Conservation (phyloP, 2,329 filamentous ascomycete genomes). For the Hypoxylon sp. region DNA sequence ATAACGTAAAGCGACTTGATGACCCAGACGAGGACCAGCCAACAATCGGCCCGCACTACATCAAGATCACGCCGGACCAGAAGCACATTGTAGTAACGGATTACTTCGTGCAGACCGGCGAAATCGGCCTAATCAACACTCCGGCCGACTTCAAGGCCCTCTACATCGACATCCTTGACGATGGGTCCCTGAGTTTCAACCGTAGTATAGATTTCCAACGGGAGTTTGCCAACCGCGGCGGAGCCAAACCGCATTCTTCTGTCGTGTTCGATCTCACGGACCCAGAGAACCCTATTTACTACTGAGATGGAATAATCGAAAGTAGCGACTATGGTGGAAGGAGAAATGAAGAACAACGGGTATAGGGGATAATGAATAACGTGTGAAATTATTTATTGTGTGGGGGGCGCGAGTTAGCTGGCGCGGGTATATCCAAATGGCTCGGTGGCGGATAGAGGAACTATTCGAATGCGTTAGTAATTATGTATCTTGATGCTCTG, state of each 20-base stretch:
- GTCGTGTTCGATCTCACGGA: constrained; percentile 72
- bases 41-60: constrained; percentile 73
- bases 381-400: neutral
- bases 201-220: constrained; percentile 70
- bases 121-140: constrained; percentile 73
- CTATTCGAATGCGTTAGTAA: no score
- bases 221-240: constrained; percentile 68
- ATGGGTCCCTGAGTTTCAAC: constrained; percentile 72
- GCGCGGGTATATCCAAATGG: no score
- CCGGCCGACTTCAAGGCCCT: constrained; percentile 73
- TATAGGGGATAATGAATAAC: neutral
- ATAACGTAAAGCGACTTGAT: constrained; percentile 72
- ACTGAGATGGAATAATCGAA: constrained; percentile 51
- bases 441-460: no score
- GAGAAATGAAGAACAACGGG: neutral
- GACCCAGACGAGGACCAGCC: constrained; percentile 71
- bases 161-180: constrained; percentile 70
- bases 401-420: neutral
- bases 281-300: constrained; percentile 65
- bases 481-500: no score
- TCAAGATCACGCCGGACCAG: constrained; percentile 75
- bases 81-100: constrained; percentile 75
- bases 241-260: constrained; percentile 69
- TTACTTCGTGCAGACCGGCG: constrained; percentile 75
- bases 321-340: neutral